Base-by-base conservation (phyloP, 1,284 basidiomycete genomes). In the Apiotrichum montevideense region DNA sequence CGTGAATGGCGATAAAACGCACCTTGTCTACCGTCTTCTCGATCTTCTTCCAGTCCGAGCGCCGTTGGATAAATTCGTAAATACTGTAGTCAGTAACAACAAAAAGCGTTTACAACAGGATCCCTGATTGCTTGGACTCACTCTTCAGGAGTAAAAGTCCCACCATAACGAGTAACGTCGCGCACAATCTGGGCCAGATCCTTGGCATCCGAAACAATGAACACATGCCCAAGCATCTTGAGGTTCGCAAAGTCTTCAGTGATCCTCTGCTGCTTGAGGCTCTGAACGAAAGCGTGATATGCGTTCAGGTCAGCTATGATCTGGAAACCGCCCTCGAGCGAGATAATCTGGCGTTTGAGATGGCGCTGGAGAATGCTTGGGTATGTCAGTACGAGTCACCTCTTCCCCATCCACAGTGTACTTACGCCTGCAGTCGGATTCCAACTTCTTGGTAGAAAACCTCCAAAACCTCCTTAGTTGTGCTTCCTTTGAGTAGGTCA, bases 361-460 rank as follows among this genome's bases (percentile, higher is more conserved):
- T 98, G 96, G 67, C 96, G 94, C 73, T 96, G 91, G 35, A 98
- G 76, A 66, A 98, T 93, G 6, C 90, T 95, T 39, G 10, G 64
- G 1, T 33, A 9, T 11, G 41, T 41, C 39, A 52, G 35, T 32
- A 4, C 6, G 1, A 29, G 29, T 29, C 3, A 29, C 29, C 29
- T 21, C 21, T 21, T 21, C 21, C 21, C 21, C 21, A 21, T 21
- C 21, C 21, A 21, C 29, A 29, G 29, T 29, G 3, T 29, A 77
- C 83, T 68, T 58, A 96, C 94, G 83, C 85, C 68, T 96, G 88
- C 15, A 98, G 76, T 32, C 96, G 85, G 58, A 96, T 86, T 1
- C 94, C 93, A 47, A 98, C 88, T 75, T 99, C 95, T 76, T 95
- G 88, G 72, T 98, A 91, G 75, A 98, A 98, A 1, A 98, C 93